These are phyloP conservation scores for Pseudocercospora fuligena DNA, from an alignment of 2,329 filamentous ascomycete genomes.

Conservation along the genomic window DNA sequence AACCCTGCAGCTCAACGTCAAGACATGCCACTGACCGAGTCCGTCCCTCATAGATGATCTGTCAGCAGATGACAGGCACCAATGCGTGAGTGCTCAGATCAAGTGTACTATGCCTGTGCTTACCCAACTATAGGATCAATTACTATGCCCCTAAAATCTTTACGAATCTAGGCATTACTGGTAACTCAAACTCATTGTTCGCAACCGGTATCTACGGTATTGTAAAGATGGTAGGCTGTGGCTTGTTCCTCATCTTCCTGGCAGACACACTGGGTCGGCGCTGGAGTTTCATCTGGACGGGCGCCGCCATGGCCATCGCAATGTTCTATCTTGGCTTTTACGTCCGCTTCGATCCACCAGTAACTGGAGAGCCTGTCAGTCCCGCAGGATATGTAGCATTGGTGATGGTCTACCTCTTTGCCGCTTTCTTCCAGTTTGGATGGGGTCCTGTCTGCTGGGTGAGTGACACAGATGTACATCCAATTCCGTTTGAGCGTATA, in stretches of 20 bases:
- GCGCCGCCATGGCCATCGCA: slow-evolving; percentile 56
- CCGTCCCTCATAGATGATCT: slow-evolving; percentile 54
- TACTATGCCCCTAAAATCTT: slow-evolving; percentile 27
- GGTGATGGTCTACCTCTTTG: slow-evolving; percentile 73
- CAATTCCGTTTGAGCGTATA: too few species aligned
- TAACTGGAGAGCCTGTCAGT: slow-evolving; percentile 59
- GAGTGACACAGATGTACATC: too few species aligned
- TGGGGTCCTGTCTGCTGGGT: slow-evolving; percentile 73
- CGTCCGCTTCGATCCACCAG: slow-evolving; percentile 64
- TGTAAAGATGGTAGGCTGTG: slow-evolving; percentile 29
- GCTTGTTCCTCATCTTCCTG: slow-evolving; percentile 30
- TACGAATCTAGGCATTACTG: slow-evolving; percentile 31
- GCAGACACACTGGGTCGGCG: slow-evolving; percentile 60
- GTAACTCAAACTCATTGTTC: slow-evolving; percentile 30
- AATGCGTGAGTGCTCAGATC: slow-evolving; percentile 49
- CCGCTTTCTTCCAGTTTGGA: slow-evolving; percentile 65
- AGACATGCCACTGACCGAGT: too few species aligned
- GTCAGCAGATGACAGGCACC: slow-evolving; percentile 73
- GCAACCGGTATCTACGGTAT: slow-evolving; percentile 34
- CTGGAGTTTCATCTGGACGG: slow-evolving; percentile 51
- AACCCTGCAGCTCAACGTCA: too few species aligned
- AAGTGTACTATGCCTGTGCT: neutral
- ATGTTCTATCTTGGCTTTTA: slow-evolving; percentile 76
- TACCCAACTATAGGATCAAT: slow-evolving; percentile 13
- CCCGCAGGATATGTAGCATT: slow-evolving; percentile 71